Base-by-base conservation (phyloP, 2,329 filamentous ascomycete genomes). In the Cladosporium sp. region DNA sequence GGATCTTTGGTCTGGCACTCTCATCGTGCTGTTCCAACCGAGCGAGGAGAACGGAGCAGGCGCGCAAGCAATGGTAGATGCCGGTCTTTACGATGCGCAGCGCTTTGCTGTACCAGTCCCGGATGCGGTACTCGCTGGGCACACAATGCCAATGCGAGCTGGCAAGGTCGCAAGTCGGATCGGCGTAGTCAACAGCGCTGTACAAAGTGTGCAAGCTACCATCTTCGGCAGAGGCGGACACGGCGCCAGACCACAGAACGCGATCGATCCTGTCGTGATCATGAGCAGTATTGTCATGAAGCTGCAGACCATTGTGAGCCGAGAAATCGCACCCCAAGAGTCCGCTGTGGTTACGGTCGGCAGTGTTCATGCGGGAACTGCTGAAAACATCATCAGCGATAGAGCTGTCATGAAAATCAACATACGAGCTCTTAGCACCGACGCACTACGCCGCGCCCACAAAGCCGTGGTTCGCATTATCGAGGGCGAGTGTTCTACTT, bases 401-500 rank as follows among this genome's bases (percentile, higher is more conserved):
- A 68, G 74, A 1, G 75, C 79, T 0, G 79, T 81, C 60, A 76
- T 87, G 3, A 82, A 81, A 16, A 71, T 87, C 48, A 81, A 87
- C 69, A 79, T 85, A 18, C 78, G 85, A 32, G 78, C 80, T 21
- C 78, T 80, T 3, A 76, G 75, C 16, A 71, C 77, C 2, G 74
- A 77, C 28, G 82, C 79, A 5, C 79, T 84, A 5, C 71, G 79
- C 3, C 74, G 76, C 48, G 78, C 85, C 0, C 71, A 85, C 2
- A 70, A 73, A 10, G 77, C 78, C n/a, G 77, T 87, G 13, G 72
- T 76, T 39, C 78, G 83, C 2, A 84, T 87, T 5, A 78, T 87
- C 0, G 73, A 80, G 10, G 81, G 83, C 0, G 86, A 88, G 66
- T 83, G 83, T 25, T 66, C 72, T 2, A 85, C 85, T 0, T 79